Conservation (phyloP, 768 basidiomycete genomes). For the Serpula lacrymans region DNA sequence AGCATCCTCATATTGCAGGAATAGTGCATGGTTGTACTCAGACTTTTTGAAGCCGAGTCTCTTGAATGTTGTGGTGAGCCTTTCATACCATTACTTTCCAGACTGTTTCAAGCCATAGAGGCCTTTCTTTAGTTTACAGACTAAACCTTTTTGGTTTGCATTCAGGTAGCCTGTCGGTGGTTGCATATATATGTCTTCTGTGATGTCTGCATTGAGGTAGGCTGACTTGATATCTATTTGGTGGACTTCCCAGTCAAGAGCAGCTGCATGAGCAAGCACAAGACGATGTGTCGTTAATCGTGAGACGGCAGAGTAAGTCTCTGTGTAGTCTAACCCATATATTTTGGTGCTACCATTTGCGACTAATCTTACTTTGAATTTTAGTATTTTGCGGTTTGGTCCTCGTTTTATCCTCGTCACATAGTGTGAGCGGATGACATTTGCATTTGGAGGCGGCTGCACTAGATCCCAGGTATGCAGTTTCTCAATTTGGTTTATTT, state of each 20-base stretch:
- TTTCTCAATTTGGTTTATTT: too few species aligned
- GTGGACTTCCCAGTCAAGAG: slow-evolving; percentile 12
- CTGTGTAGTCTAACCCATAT: too few species aligned
- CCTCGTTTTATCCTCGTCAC: too few species aligned
- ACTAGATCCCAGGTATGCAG: too few species aligned
- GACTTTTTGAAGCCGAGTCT: too few species aligned
- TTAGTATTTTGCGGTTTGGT: too few species aligned
- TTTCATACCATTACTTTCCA: slow-evolving; percentile 18
- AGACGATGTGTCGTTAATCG: slow-evolving; percentile 1
- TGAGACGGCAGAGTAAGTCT: slow-evolving; percentile 28
- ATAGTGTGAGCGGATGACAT: too few species aligned
- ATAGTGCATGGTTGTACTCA: slow-evolving; percentile 26
- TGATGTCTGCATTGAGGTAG: slow-evolving; percentile 13
- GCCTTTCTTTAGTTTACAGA: slow-evolving; percentile 21
- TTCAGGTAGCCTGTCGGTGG: slow-evolving; percentile 18
- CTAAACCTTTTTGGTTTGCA: slow-evolving; percentile 5
- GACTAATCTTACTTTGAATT: too few species aligned
- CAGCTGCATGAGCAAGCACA: slow-evolving; percentile 4
- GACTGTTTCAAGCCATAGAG: slow-evolving; percentile 31
- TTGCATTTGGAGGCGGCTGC: too few species aligned
- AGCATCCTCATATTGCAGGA: slow-evolving; percentile 12
- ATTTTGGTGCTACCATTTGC: too few species aligned
- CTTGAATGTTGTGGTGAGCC: too few species aligned
- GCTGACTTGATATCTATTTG: slow-evolving; percentile 11
- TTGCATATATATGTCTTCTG: slow-evolving; percentile 18